These are phyloP conservation scores for Polychytrium aggregatum DNA, from an alignment of 192 early-diverging fungal genomes.

Conservation along the genomic window DNA sequence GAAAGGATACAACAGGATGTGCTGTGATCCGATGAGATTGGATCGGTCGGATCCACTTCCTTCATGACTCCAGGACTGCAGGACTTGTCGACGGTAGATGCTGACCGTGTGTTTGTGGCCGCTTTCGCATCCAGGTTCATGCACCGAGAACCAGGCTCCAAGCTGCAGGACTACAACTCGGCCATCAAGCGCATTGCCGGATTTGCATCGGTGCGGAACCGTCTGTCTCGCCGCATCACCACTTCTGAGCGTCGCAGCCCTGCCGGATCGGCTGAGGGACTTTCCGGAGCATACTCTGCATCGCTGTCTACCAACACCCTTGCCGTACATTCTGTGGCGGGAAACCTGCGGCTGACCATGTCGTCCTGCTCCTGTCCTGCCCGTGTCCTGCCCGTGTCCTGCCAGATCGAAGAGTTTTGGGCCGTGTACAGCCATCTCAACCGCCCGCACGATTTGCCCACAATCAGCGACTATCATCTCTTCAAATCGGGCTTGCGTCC, in stretches of 20 bases:
- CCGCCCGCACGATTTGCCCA: constrained; percentile 72
- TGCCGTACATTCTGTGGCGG: background rate
- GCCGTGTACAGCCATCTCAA: constrained; percentile 66
- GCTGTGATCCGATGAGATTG: too few species aligned
- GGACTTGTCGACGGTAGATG: too few species aligned
- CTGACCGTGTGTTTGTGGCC: too few species aligned
- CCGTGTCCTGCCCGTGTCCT: background rate
- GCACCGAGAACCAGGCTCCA: constrained; percentile 78
- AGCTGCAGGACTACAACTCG: constrained; percentile 78
- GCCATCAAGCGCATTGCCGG: constrained; percentile 76
- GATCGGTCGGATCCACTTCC: too few species aligned
- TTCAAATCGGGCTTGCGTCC: constrained; percentile 87
- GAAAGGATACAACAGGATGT: too few species aligned
- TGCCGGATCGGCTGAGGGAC: background rate
- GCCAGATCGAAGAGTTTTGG: constrained; percentile 91
- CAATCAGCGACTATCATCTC: constrained; percentile 83
- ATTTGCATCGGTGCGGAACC: constrained; percentile 54
- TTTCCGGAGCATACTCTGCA: too few species aligned
- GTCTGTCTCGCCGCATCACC: background rate
- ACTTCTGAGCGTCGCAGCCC: background rate
- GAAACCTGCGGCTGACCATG: background rate
- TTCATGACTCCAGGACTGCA: too few species aligned
- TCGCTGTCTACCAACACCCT: background rate
- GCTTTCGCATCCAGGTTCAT: constrained; percentile 51
- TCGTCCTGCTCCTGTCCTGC: background rate